phyloP scores from a whole-genome alignment of 176 grass and related monocot species.

The Carex scoparia region DNA sequence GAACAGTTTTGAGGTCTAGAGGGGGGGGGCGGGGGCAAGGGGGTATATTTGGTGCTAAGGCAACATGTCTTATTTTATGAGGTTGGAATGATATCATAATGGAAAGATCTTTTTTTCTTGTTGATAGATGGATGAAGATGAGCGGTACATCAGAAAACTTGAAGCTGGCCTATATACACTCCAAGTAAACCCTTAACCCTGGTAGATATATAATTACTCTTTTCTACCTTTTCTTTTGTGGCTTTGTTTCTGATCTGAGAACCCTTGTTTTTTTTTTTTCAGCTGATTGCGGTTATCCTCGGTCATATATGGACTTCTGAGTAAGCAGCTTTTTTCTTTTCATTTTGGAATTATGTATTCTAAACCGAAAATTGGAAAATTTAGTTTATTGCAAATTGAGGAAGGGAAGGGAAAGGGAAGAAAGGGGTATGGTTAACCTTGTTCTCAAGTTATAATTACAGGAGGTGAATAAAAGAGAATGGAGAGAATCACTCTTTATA shows the following conservation, averaged over 20 bases:
- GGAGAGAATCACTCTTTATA: too few relatives aligned
- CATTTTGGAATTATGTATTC: not conserved
- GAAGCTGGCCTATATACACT: conserved; percentile 92
- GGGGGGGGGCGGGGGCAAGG: too few relatives aligned
- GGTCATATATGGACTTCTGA: conserved; percentile 91
- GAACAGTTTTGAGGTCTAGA: too few relatives aligned
- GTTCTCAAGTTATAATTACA: too few relatives aligned
- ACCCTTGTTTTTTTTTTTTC: conserved; percentile 27
- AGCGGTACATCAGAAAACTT: conserved; percentile 79
- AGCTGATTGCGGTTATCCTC: conserved; percentile 88
- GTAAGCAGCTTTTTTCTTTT: conserved; percentile 36
- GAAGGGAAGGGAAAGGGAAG: too few relatives aligned
- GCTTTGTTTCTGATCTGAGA: conserved; percentile 21
- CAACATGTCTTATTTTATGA: not conserved
- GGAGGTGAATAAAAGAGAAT: too few relatives aligned
- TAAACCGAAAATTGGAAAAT: not conserved
- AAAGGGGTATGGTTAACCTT: too few relatives aligned
- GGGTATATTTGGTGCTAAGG: not conserved
- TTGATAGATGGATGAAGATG: conserved; percentile 85
- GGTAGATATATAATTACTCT: conserved; percentile 7
- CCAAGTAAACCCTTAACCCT: conserved; percentile 47
- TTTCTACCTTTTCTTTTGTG: not conserved
- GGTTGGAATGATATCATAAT: not conserved
- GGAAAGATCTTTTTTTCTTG: not conserved
- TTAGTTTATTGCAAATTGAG: not conserved